Evolutionary conservation across 2,329 filamentous ascomycete species (phyloP).

Genomic region (Metarhizium guizhouense): DNA sequence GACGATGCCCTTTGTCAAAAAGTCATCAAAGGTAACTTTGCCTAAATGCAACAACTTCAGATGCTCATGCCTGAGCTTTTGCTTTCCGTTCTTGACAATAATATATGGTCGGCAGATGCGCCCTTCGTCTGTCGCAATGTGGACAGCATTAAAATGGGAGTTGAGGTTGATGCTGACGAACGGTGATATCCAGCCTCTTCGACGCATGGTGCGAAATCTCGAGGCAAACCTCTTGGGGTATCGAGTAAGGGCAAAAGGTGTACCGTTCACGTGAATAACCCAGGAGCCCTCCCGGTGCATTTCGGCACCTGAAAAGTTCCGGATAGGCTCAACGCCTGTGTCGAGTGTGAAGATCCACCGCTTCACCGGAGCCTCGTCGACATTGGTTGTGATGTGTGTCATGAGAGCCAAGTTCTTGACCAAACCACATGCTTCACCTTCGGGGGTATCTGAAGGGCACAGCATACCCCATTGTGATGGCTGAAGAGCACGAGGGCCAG

Average conservation of each 20-base stretch:
- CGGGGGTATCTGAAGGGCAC: constrained; percentile 92
- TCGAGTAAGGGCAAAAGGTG: constrained; percentile 78
- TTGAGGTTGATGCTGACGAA: constrained; percentile 98
- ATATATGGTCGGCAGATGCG: constrained; percentile 94
- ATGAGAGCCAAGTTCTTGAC: constrained; percentile 97
- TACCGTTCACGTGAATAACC: constrained; percentile 91
- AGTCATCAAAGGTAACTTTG: constrained; percentile 86
- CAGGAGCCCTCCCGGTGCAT: constrained; percentile 80
- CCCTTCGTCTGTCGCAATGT: constrained; percentile 94
- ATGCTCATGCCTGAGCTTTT: constrained; percentile 71
- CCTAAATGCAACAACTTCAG: constrained; percentile 75
- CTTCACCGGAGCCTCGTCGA: constrained; percentile 83
- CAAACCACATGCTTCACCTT: constrained; percentile 95
- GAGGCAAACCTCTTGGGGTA: constrained; percentile 80
- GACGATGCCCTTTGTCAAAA: constrained; percentile 78
- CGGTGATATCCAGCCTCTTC: constrained; percentile 85
- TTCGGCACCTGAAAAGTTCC: constrained; percentile 64
- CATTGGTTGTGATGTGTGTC: constrained; percentile 98
- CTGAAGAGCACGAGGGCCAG: constrained; percentile 88
- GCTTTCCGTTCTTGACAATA: constrained; percentile 79
- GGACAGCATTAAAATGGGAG: constrained; percentile 80
- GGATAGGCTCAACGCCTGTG: constrained; percentile 70
- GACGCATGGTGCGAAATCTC: constrained; percentile 76
- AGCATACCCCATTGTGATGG: constrained; percentile 98
- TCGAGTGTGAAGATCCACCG: constrained; percentile 82